A percentile compares a stretch with the other conserved stretches of the same genome.
These are phyloP conservation scores for Lotus japonicus DNA, from an alignment of 306 rosid genomes.

Conservation along the genomic window DNA sequence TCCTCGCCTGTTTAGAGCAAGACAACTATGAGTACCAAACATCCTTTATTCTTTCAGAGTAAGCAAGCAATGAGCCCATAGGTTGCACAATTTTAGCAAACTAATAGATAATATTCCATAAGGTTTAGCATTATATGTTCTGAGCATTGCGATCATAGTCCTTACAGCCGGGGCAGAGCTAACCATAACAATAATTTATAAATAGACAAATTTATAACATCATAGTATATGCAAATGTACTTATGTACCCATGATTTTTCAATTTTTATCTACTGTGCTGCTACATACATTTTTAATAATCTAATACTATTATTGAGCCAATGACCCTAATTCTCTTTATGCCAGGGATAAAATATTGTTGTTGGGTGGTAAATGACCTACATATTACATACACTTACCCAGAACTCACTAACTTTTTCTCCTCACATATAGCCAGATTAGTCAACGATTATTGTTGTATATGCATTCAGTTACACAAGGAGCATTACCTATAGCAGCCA, in stretches of 20 bases:
- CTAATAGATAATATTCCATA: conserved; percentile 3
- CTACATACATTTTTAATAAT: neutral
- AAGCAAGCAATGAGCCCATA: conserved; percentile 5
- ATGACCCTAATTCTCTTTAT: neutral
- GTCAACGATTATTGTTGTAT: conserved; percentile 2
- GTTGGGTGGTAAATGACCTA: neutral
- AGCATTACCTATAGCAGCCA: conserved; percentile 92
- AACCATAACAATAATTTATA: neutral
- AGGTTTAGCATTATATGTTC: neutral
- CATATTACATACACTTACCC: neutral
- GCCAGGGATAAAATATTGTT: neutral
- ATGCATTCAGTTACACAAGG: conserved; percentile 14
- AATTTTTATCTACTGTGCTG: neutral
- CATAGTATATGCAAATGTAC: neutral
- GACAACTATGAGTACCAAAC: conserved; percentile 28
- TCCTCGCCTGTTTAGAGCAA: conserved; percentile 79
- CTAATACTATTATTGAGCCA: neutral
- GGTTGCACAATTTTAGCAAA: conserved; percentile 15
- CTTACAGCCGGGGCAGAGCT: neutral
- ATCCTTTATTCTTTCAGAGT: neutral
- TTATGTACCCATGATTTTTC: neutral
- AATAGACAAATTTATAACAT: neutral
- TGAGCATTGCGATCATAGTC: neutral
- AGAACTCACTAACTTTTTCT: neutral
- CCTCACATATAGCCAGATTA: neutral